These are phyloP conservation scores for Serendipita sp. DNA, from an alignment of 768 basidiomycete species.

Conservation along the genomic window DNA sequence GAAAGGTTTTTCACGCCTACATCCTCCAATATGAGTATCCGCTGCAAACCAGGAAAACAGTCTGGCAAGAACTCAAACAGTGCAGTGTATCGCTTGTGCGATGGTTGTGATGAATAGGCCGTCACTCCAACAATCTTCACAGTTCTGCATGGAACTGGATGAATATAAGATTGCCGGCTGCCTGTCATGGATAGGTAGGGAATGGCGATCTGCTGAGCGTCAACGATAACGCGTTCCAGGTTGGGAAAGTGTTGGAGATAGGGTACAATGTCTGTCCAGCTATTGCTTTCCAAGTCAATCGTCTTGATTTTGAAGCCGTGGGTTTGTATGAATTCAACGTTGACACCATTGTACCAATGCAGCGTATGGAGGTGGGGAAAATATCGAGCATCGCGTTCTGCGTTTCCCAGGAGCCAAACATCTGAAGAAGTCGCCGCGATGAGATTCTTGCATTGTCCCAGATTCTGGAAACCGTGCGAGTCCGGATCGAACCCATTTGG, in stretches of 20 bases:
- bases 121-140: not conserved
- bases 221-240: not conserved
- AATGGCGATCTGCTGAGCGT: not conserved
- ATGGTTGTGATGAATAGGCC: not conserved
- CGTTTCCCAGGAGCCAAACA: not conserved
- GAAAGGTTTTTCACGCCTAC: not conserved
- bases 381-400: not conserved
- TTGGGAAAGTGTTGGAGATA: not conserved
- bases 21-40: not conserved
- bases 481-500: not conserved
- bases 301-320: constrained; percentile 3
- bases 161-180: not conserved
- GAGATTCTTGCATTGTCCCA: not conserved
- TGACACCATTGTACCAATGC: not conserved
- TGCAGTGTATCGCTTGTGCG: not conserved
- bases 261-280: not conserved
- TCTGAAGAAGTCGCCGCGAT: not conserved
- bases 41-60: not conserved
- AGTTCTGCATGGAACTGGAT: not conserved
- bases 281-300: not conserved
- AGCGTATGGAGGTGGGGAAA: not conserved
- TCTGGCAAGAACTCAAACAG: not conserved
- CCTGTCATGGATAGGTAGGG: not conserved
- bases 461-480: not conserved
- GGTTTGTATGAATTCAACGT: not conserved